These are phyloP conservation scores for Lepidium aucheri DNA, from an alignment of 345 rosid genomes.

Conservation along the genomic window DNA sequence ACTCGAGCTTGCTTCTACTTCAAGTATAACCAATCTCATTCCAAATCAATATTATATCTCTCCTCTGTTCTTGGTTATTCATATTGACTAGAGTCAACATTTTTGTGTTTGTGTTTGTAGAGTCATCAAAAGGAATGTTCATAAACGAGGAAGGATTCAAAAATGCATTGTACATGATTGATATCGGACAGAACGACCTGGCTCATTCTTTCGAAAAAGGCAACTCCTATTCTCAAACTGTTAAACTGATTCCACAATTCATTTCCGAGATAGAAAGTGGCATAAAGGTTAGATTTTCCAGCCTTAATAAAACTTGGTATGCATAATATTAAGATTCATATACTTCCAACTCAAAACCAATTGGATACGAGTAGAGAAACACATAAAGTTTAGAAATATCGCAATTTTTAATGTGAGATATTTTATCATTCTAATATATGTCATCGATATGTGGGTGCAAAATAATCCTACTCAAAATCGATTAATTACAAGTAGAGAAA, in stretches of 20 bases:
- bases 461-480: too few species aligned
- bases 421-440: too few species aligned
- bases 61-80: neutral
- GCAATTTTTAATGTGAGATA: too few species aligned
- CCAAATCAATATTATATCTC: neutral
- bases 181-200: constrained; percentile 74
- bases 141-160: constrained; percentile 41
- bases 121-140: constrained; percentile 8
- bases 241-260: constrained; percentile 40
- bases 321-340: too few species aligned
- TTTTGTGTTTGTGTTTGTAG: constrained; percentile 13
- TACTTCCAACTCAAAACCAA: too few species aligned
- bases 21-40: constrained; percentile 4
- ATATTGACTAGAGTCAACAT: neutral
- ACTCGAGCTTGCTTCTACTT: constrained; percentile 43
- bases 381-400: too few species aligned
- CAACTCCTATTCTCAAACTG: constrained; percentile 38
- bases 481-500: too few species aligned
- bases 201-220: constrained; percentile 54
- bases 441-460: too few species aligned
- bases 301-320: too few species aligned
- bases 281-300: constrained; percentile 37
- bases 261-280: constrained; percentile 45
- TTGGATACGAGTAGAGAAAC: too few species aligned
- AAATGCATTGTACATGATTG: constrained; percentile 67